These are phyloP conservation scores for Leccinum fallax DNA, from an alignment of 1,284 basidiomycete genomes.

Conservation along the genomic window DNA sequence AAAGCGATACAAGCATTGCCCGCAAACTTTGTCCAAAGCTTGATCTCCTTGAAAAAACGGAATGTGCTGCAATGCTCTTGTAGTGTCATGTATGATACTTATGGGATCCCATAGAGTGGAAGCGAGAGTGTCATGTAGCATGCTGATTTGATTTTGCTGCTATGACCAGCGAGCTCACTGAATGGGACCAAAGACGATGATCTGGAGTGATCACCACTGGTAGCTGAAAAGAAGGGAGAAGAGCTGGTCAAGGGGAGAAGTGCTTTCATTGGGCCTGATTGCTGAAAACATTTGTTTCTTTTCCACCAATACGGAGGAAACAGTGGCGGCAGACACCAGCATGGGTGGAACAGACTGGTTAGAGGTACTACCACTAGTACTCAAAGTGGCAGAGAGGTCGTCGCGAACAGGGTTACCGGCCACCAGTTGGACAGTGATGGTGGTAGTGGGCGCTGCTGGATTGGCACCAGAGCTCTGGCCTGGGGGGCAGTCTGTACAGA, in stretches of 20 bases:
- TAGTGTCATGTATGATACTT: neutral
- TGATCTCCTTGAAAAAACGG: neutral
- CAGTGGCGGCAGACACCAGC: no score
- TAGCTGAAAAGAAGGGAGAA: neutral
- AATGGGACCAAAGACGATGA: neutral
- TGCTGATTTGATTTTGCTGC: neutral
- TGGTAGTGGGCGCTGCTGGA: no score
- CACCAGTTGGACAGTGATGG: neutral
- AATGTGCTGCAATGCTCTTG: neutral
- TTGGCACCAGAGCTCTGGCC: no score
- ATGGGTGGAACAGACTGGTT: no score
- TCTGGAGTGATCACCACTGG: neutral
- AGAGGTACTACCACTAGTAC: no score
- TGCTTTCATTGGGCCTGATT: neutral
- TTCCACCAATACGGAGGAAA: neutral
- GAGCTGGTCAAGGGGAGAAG: neutral
- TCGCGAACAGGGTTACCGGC: no score
- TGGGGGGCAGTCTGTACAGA: no score
- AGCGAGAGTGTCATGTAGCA: neutral
- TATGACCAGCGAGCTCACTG: neutral
- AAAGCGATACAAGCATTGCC: neutral
- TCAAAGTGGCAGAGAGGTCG: no score
- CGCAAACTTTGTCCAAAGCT: neutral
- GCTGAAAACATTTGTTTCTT: neutral
- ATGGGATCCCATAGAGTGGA: neutral